These are phyloP conservation scores for Alternaria postmessia DNA, from an alignment of 2,329 filamentous ascomycete species.

Conservation along the genomic window DNA sequence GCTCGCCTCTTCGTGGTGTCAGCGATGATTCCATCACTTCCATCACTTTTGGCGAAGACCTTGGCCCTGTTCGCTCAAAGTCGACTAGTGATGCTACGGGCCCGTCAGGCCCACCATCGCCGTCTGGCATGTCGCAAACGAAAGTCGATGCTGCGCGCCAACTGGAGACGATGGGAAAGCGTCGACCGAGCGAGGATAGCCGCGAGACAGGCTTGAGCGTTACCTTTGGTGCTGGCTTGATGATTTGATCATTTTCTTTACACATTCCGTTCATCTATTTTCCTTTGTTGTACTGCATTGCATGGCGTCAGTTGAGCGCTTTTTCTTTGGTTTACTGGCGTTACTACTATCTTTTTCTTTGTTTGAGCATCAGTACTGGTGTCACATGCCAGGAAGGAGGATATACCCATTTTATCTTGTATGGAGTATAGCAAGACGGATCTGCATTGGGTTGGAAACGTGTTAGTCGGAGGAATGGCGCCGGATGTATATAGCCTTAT, in stretches of 20 bases:
- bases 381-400: not conserved
- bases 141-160: conserved; percentile 37
- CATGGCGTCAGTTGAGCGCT: not conserved
- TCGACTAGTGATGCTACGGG: conserved; percentile 27
- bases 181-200: conserved; percentile 28
- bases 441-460: not conserved
- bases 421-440: conserved; percentile 1
- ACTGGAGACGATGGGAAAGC: conserved; percentile 30
- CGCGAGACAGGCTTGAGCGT: conserved; percentile 31
- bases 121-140: conserved; percentile 29
- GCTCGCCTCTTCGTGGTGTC: conserved; percentile 37
- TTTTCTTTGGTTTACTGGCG: not conserved
- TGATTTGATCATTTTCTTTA: conserved; percentile 26
- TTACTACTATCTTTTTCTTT: not conserved
- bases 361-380: conserved; percentile 5
- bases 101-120: conserved; percentile 39
- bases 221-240: conserved; percentile 29
- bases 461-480: not conserved
- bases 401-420: conserved; percentile 17
- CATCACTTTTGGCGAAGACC: conserved; percentile 45
- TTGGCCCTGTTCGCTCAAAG: conserved; percentile 37
- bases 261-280: not conserved
- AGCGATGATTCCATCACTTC: conserved; percentile 46
- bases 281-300: conserved; percentile 2
- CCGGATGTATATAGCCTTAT: not conserved